Conservation (phyloP, 139 green algal genomes). For the Micractinium sp. region DNA sequence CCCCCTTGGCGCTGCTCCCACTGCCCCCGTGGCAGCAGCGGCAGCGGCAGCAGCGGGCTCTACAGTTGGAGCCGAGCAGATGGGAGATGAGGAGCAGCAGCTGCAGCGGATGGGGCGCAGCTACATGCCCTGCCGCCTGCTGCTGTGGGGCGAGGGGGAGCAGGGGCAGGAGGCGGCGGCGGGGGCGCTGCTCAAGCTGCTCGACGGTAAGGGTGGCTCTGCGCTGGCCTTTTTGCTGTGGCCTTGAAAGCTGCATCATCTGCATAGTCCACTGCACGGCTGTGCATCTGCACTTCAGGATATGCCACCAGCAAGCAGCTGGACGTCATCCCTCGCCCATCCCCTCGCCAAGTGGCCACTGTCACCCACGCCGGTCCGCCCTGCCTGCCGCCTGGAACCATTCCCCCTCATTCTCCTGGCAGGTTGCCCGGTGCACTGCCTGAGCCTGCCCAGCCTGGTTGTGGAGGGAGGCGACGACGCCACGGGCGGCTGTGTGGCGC, state of each 20-base stretch:
- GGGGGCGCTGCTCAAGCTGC: constrained; percentile 43
- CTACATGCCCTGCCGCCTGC: constrained; percentile 39
- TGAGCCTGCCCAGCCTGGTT: constrained; percentile 53
- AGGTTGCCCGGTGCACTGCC: constrained; percentile 40
- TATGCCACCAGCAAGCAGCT: too few relatives aligned
- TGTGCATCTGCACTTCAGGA: too few relatives aligned
- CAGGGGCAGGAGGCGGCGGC: constrained; percentile 44
- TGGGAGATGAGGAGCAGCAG: background rate
- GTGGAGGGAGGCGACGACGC: constrained; percentile 39
- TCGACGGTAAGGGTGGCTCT: constrained; percentile 24
- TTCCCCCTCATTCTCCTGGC: background rate
- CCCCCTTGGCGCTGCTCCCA: background rate
- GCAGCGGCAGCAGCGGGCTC: too few relatives aligned
- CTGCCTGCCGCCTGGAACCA: background rate
- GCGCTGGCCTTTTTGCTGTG: too few relatives aligned
- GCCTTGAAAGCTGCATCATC: too few relatives aligned
- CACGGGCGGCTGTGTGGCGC: constrained; percentile 11
- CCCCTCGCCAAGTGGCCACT: background rate
- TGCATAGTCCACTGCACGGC: too few relatives aligned
- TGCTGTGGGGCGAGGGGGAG: constrained; percentile 48
- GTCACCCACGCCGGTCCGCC: background rate
- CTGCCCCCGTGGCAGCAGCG: background rate
- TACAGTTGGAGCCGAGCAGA: background rate
- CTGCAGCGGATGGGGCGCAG: background rate
- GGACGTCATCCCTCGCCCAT: too few relatives aligned